A percentile compares a stretch with the other conserved stretches of the same genome.
These are phyloP conservation scores for Trichomonas gallinae DNA, from an alignment of 208 protist genomes.

Conservation along the genomic window DNA sequence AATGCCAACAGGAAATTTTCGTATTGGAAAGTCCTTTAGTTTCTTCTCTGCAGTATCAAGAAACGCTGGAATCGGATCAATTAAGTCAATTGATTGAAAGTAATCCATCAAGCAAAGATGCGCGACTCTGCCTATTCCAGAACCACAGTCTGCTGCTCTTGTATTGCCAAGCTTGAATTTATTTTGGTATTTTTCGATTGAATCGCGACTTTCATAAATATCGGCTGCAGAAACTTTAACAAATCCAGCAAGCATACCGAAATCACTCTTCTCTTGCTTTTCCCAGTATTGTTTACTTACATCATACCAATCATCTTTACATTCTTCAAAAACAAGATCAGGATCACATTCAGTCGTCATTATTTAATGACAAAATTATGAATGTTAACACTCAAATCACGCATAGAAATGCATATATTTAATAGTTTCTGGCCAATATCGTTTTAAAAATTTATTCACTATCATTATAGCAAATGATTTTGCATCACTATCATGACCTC, in stretches of 20 bases:
- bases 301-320: not conserved
- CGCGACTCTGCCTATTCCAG: not conserved
- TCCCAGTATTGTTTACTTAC: not conserved
- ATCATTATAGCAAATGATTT: too few species aligned
- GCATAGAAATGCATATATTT: too few species aligned
- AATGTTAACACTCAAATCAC: too few species aligned
- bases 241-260: not conserved
- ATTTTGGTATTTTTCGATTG: not conserved
- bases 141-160: not conserved
- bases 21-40: not conserved
- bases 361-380: too few species aligned
- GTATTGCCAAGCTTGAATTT: not conserved
- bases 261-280: not conserved
- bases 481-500: too few species aligned
- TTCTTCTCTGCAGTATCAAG: not conserved
- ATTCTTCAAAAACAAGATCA: not conserved
- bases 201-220: not conserved
- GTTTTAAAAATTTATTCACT: too few species aligned
- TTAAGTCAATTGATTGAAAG: not conserved
- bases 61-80: not conserved
- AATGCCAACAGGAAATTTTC: not conserved
- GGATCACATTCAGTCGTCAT: not conserved
- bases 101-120: not conserved
- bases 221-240: not conserved
- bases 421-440: too few species aligned